Base-by-base conservation (phyloP, 768 basidiomycete species). In the Lentinula guzmanii region DNA sequence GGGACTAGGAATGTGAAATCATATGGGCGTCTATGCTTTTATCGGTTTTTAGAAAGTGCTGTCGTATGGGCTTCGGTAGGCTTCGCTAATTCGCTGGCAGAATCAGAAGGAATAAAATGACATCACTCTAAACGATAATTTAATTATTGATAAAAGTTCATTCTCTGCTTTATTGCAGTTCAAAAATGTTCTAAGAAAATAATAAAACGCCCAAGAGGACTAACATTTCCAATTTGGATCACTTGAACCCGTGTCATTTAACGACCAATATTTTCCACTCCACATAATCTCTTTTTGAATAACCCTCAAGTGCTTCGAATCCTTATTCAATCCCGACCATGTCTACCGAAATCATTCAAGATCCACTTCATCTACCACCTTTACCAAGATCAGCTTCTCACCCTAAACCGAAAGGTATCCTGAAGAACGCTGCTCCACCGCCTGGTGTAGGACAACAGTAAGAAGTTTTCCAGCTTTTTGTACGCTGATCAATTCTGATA, bases 381-480 rank as follows among this genome's bases (percentile, higher is more conserved):
- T 68, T 83, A 34, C 82, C 79, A 61, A 85, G 88, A 61, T 88
- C 87, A 16, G 80, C 77, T 34, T 87, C 87, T 5, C 78, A 84
- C 21, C 82, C 85, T 0, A 90, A 89, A 74, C 92, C 90, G 45
- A 94, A 92, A 74, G 92, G 92, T 37, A 94, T 94, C 67, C 75
- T 94, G 68, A 94, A 94, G 89, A 93, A 93, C 72, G 84, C 86
- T 3, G 81, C 84, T 16, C 82, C 77, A 46, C 69, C 69, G 16
- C 77, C 79, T 50, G 72, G 73, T 16, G 65, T 70, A 11, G 76
- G 70, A 46, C 71, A 75, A 62, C 85, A 89, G 87, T 89, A 65
- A 69, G 85, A 72, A 13, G 15, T 42, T 15, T 60, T 28, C 33
- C 51, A 39, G 50, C 16, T 11, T 34, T 59, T 11, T 18, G 21